Evolutionary conservation across 2,329 filamentous ascomycete species (phyloP), one percentile per base, ranked within the genome.

Genomic region (Endoconidiophora polonica): DNA sequence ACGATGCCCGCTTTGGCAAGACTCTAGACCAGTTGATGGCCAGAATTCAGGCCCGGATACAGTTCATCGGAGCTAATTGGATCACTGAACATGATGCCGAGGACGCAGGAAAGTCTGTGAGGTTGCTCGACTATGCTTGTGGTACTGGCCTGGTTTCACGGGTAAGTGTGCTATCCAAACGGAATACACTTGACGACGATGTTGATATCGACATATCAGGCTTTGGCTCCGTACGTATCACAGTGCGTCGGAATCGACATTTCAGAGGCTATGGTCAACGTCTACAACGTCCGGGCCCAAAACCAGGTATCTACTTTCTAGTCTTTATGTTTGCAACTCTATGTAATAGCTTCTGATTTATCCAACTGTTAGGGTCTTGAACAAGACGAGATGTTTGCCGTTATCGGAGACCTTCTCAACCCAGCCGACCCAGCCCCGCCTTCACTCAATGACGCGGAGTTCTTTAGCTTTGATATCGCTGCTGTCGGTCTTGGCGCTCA

Each of bases 51-150:
- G 62, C 62, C 3, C 69, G 70, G 29, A 66, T 73, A 4, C 67
- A 71, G 48, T 83, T 82, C 66, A 73, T 85, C 52, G 78, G 76
- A 40, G 71, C 76, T 22, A 68, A 73, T 49, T 79, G 76, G 65
- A 62, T 63, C 42, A 61, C 62, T 16, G 68, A 67, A 4, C 62
- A 63, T 12, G 68, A 67, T 3, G 62, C 62, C 6, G 60, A 64
- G 9, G 58, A 60, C 7, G 56, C 54, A 10, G 56, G 54, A 44
- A 65, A 57, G 58, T 59, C 57, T 50, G 67, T 77, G 40, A 71
- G 72, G 43, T 63, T 86, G 18, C 67, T 87, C 2, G 83, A 88
- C 60, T 88, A 87, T 62, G 83, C 83, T 14, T 87, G 83, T 59
- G 83, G 83, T 6, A 79, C 80, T 4, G 81, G 81, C 2, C 63